Evolutionary conservation across 495 filamentous ascomycete genomes (phyloP), one percentile per base, ranked within the genome.

Genomic region (Penicillium dipodomyicola): DNA sequence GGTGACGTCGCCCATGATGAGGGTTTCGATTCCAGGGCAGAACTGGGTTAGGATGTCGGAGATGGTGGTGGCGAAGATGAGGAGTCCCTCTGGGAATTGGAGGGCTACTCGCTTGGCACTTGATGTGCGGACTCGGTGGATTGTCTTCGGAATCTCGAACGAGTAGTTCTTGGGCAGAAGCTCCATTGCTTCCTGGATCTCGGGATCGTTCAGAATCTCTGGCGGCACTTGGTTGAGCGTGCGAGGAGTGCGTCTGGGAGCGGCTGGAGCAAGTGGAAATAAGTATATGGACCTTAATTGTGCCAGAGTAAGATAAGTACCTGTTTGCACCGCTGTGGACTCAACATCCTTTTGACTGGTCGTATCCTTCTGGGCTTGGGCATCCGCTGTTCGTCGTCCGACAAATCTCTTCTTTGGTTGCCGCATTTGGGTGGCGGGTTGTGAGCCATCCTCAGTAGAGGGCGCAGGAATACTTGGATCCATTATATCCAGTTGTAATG

Each of bases 1-100:
- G 0, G 94, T 99, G 25, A 99, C 94, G 63, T 99, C 94, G 49
- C 95, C 94, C 94, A 99, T 97, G 69, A 99, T 97, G 15, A 97
- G 76, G 0, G 95, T 97, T 65, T 93, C 87, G 40, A 85, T 86
- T 4, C 89, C 91, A 0, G 91, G 86, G 70, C 94, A 99, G 77
- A 99, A 99, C 60, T 88, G 85, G 11, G 89, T 91, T 33, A 99
- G 77, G 72, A 97, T 99, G 72, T 99, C 94, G 4, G 95, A 95
- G 54, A 99, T 96, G 17, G 94, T 97, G 44, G 94, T 96, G 27
- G 94, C 95, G 70, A 97, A 99, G 23, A 99, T 80, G 27, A 97
- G 84, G 0, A 99, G 84, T 8, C 94, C 94, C 67, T 97, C 95
- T 22, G 94, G 94, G 80, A 99, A 96, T 67, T 99, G 94, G 15